Conservation (phyloP, 2,329 filamentous ascomycete genomes). For the Pezicula rhizophila region DNA sequence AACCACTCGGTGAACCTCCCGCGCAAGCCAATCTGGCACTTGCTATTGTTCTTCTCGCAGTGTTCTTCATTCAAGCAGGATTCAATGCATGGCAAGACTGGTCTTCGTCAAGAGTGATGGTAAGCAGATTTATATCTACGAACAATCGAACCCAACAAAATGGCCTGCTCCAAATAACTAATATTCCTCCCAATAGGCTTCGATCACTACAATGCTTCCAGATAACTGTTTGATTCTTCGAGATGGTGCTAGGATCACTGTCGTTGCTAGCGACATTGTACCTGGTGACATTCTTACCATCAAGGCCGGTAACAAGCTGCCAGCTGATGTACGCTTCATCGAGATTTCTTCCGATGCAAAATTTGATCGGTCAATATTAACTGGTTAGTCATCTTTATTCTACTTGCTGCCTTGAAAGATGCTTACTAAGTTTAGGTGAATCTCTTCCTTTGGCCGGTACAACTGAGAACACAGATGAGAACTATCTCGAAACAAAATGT, state of each 20-base stretch:
- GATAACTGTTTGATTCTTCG: constrained; percentile 62
- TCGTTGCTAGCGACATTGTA: constrained; percentile 56
- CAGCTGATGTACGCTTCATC: constrained; percentile 66
- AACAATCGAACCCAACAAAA: too few species aligned
- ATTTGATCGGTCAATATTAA: constrained; percentile 69
- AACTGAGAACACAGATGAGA: constrained; percentile 61
- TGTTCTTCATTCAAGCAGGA: constrained; percentile 62
- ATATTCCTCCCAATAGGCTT: constrained; percentile 33
- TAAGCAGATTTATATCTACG: too few species aligned
- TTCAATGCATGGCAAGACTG: constrained; percentile 72
- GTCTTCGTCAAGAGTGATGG: constrained; percentile 70
- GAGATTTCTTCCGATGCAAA: constrained; percentile 63
- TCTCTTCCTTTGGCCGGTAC: constrained; percentile 58
- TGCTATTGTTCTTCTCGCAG: constrained; percentile 64
- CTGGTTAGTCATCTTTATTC: constrained; percentile 36
- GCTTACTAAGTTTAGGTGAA: constrained; percentile 41
- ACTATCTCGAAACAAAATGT: constrained; percentile 71
- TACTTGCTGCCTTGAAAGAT: background rate
- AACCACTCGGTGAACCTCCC: constrained; percentile 67
- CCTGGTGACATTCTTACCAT: constrained; percentile 65
- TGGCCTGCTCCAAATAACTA: too few species aligned
- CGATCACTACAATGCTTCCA: constrained; percentile 75
- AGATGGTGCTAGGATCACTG: constrained; percentile 44
- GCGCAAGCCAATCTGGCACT: constrained; percentile 64
- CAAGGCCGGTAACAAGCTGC: constrained; percentile 67